Conservation (phyloP, 805 yeast genomes). For the Naumovozyma dairenensis region DNA sequence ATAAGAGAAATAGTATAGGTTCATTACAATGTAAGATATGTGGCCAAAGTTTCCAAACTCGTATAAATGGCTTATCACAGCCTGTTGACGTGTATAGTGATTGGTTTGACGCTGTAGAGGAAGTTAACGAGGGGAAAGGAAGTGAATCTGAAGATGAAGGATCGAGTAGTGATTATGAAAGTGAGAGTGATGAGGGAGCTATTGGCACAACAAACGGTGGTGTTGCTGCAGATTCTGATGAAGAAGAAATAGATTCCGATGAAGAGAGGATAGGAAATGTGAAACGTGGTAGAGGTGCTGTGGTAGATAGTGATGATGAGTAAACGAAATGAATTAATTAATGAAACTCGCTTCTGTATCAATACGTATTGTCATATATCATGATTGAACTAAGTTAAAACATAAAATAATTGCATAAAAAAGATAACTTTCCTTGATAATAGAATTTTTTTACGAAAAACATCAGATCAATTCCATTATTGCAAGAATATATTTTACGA, state of each 20-base stretch:
- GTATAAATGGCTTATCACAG: slow-evolving; percentile 65
- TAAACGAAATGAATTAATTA: slow-evolving; percentile 1
- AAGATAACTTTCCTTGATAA: too few species aligned
- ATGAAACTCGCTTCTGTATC: too few species aligned
- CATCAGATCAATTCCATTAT: slow-evolving; percentile 27
- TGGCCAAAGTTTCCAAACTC: slow-evolving; percentile 86
- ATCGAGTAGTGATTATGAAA: slow-evolving; percentile 29
- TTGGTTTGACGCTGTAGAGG: slow-evolving; percentile 95
- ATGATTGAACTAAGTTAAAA: too few species aligned
- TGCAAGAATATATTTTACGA: slow-evolving; percentile 49
- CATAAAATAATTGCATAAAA: too few species aligned
- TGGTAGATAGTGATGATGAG: slow-evolving; percentile 20
- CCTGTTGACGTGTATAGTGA: slow-evolving; percentile 94
- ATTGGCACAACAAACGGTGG: slow-evolving; percentile 1
- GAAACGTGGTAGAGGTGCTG: slow-evolving; percentile 13
- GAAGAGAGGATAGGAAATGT: slow-evolving; percentile 12
- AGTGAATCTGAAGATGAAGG: slow-evolving; percentile 26
- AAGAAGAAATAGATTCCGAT: slow-evolving; percentile 17
- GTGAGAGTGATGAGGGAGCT: slow-evolving; percentile 28
- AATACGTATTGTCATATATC: too few species aligned
- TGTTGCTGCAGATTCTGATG: slow-evolving; percentile 11
- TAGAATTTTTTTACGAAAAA: too few species aligned
- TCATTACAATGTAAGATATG: slow-evolving; percentile 83
- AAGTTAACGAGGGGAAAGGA: slow-evolving; percentile 34
- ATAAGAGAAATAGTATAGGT: slow-evolving; percentile 79